A percentile compares a stretch with the other conserved stretches of the same genome.
These are phyloP conservation scores for Rosa multiflora DNA, from an alignment of 306 rosid species.

Conservation along the genomic window DNA sequence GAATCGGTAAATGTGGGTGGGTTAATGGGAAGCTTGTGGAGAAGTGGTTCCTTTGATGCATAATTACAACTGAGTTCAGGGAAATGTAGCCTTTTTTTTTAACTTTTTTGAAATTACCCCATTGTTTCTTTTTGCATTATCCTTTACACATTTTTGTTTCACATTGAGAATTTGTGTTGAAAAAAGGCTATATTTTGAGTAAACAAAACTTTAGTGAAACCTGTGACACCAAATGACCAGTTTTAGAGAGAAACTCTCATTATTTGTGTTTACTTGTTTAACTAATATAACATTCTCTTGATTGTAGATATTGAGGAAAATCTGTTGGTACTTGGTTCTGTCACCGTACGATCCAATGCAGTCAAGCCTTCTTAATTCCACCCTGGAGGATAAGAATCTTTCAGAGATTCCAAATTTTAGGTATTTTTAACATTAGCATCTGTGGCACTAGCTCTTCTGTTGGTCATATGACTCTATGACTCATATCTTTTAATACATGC, in stretches of 20 bases:
- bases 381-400: conserved; percentile 85
- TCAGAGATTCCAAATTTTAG: conserved; percentile 73
- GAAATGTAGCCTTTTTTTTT: neutral
- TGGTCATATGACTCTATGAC: neutral
- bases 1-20: neutral
- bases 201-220: neutral
- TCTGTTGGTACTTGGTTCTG: conserved; percentile 86
- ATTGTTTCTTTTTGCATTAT: neutral
- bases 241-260: neutral
- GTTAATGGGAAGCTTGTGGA: neutral
- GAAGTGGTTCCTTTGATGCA: neutral
- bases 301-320: conserved; percentile 73
- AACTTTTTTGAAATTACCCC: neutral
- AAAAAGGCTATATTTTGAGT: neutral
- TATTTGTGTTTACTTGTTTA: neutral
- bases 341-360: conserved; percentile 89
- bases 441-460: neutral
- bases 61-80: neutral
- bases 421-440: conserved; percentile 30
- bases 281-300: conserved; percentile 20
- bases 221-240: neutral
- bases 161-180: neutral
- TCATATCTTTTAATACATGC: conserved; percentile 1
- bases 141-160: neutral
- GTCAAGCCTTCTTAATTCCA: conserved; percentile 90